Percentiles rank a stretch among this genome's conserved stretches.
phyloP scores from a whole-genome alignment of 2,329 filamentous ascomycete species.

The Colletotrichum agaves region DNA sequence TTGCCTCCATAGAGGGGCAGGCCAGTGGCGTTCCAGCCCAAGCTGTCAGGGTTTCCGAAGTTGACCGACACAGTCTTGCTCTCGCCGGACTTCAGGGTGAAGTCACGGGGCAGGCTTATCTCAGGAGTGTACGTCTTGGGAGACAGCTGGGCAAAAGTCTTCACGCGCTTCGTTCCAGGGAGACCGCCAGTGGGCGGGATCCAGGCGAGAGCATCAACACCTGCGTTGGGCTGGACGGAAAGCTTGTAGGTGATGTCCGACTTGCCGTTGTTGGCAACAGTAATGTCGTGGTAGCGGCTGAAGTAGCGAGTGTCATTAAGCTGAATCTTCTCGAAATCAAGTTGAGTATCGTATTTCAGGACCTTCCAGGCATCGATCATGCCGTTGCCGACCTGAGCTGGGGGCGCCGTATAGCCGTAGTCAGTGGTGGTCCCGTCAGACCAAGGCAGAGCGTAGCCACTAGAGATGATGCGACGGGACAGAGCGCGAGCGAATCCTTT shows the following conservation, averaged over 20 bases:
- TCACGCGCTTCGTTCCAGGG: conserved; percentile 31
- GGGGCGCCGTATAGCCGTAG: conserved; percentile 44
- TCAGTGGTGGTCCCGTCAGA: conserved; percentile 43
- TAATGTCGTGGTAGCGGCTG: conserved; percentile 41
- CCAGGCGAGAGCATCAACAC: conserved; percentile 48
- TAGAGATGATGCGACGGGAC: conserved; percentile 48
- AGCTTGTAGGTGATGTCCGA: conserved; percentile 48
- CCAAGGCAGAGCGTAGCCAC: conserved; percentile 46
- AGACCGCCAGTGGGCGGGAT: conserved; percentile 16
- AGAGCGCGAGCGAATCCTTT: conserved; percentile 46
- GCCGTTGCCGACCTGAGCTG: conserved; percentile 54
- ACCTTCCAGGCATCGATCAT: conserved; percentile 55
- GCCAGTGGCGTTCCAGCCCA: conserved; percentile 41
- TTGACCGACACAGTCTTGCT: conserved; percentile 42
- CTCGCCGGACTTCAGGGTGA: conserved; percentile 43
- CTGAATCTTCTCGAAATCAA: conserved; percentile 53
- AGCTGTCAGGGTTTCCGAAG: conserved; percentile 44
- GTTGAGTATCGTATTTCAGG: conserved; percentile 50
- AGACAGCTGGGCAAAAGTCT: conserved; percentile 41
- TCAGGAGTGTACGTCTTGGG: conserved; percentile 38
- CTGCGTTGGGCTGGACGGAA: conserved; percentile 46
- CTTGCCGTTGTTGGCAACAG: conserved; percentile 51
- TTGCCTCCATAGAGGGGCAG: conserved; percentile 50
- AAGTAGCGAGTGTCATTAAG: conserved; percentile 59
- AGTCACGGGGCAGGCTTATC: conserved; percentile 38